Conservation (phyloP, 495 filamentous ascomycete species). For the Aspergillus kassunensis region DNA sequence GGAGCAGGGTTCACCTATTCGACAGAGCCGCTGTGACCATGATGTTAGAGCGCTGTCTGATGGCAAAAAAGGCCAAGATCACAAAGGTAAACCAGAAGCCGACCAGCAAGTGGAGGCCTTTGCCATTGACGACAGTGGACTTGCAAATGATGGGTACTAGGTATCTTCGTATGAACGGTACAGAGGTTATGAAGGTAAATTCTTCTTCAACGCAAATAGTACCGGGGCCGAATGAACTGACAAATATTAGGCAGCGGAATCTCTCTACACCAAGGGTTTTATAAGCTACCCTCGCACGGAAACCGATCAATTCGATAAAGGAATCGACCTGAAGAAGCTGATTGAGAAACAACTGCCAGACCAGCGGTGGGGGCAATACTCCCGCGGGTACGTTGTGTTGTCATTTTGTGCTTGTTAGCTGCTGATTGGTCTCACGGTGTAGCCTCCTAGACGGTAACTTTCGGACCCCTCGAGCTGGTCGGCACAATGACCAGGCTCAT, state of each 20-base stretch:
- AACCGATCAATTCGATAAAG: slow-evolving; percentile 92
- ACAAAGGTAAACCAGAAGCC: slow-evolving; percentile 82
- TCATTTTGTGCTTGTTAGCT: neutral
- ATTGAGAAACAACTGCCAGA: slow-evolving; percentile 81
- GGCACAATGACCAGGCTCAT: slow-evolving; percentile 92
- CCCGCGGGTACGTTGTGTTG: slow-evolving; percentile 48
- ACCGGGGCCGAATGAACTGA: slow-evolving; percentile 16
- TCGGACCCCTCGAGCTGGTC: slow-evolving; percentile 72
- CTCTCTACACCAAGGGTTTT: slow-evolving; percentile 89
- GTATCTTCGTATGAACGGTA: slow-evolving; percentile 80
- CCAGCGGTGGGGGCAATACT: slow-evolving; percentile 74
- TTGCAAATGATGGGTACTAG: slow-evolving; percentile 92
- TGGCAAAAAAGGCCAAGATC: slow-evolving; percentile 73
- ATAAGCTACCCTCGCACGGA: slow-evolving; percentile 97
- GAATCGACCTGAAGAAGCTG: slow-evolving; percentile 76
- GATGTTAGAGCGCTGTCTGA: slow-evolving; percentile 79
- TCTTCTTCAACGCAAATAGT: too few species aligned
- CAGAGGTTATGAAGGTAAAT: slow-evolving; percentile 72
- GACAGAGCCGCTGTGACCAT: slow-evolving; percentile 78
- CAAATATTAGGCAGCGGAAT: slow-evolving; percentile 60
- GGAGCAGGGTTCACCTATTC: slow-evolving; percentile 79
- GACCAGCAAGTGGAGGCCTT: slow-evolving; percentile 88
- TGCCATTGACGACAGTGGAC: slow-evolving; percentile 95
- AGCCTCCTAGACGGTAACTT: slow-evolving; percentile 76
- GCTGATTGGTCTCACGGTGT: slow-evolving; percentile 9